Percentiles rank a stretch among this genome's conserved stretches.
Conservation (phyloP, 129 eudicot species). For the Smallanthus sonchifolius region DNA sequence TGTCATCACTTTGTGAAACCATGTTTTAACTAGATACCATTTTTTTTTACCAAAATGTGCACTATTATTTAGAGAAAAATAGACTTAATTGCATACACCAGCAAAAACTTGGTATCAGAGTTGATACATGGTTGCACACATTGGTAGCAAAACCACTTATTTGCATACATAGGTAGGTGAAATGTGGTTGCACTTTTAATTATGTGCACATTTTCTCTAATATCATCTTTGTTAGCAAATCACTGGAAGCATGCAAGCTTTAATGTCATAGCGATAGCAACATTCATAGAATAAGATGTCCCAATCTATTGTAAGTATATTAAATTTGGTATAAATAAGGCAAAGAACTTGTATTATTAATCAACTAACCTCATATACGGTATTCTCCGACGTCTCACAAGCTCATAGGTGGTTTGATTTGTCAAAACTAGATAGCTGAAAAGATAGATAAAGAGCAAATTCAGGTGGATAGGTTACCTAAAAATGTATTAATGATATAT, state of each 20-base stretch:
- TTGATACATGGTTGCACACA: not conserved
- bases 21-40: not conserved
- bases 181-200: not conserved
- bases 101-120: not conserved
- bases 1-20: not conserved
- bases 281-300: not conserved
- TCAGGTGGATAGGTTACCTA: not conserved
- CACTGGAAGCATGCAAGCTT: not conserved
- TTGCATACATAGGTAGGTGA: not conserved
- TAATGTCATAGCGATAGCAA: not conserved
- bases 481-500: not conserved
- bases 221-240: not conserved
- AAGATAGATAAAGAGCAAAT: conserved; percentile 9
- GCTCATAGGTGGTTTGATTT: conserved; percentile 94
- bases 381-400: conserved; percentile 88
- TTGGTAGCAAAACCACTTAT: not conserved
- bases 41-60: not conserved
- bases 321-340: not conserved
- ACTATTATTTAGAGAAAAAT: not conserved
- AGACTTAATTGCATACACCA: not conserved
- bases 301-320: not conserved
- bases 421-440: conserved; percentile 76
- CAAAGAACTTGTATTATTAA: not conserved
- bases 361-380: conserved; percentile 74
- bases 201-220: not conserved